Base-by-base conservation (phyloP, 1,284 basidiomycete genomes). In the Pulchroboletus neoregius region DNA sequence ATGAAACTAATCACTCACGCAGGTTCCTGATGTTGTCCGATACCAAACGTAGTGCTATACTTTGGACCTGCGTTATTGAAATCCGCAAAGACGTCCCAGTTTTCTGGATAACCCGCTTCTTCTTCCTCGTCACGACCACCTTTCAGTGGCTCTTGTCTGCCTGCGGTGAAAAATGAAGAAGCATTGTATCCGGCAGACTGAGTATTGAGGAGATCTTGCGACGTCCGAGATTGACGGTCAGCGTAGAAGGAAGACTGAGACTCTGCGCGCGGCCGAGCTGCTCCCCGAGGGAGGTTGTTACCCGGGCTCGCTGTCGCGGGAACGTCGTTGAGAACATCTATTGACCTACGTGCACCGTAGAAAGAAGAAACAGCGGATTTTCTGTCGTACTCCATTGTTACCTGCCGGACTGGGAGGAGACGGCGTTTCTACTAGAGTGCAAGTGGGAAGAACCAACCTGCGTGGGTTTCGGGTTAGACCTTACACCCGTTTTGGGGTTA, bases 11-110 rank as follows among this genome's bases (percentile, higher is more conserved):
- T n/a, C 38, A 61, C 68, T 54, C 47, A 76, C 73, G 58, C 69
- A 35, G 66, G 56, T 27, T 69, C 65, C 35, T 65, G 58, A 28
- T 62, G 56, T 42, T 65, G 54, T 57, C 63, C 64, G 8, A 68
- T 50, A 20, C 66, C 75, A 62, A 84, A 80, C 18, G 79, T 73
- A 36, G 71, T 66, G 58, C 86, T 86, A 65, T 93, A 94, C 53
- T 76, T 73, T 16, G 90, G 91, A 0, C 91, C 91, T 5, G 78
- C 65, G 56, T 93, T 94, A 71, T 94, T 93, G 67, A 94, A 94
- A 69, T 94, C 91, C 8, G 91, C 89, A 61, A 84, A 90, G 30
- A 94, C 82, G 61, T 94, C 87, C 78, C 88, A 93, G 24, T 71
- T 78, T 35, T 82, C 82, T 28, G 64, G 62, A 48, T 62, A 59